Evolutionary conservation across 768 basidiomycete species (phyloP), one percentile per base, ranked within the genome.

Genomic region (Dioszegia hungarica): DNA sequence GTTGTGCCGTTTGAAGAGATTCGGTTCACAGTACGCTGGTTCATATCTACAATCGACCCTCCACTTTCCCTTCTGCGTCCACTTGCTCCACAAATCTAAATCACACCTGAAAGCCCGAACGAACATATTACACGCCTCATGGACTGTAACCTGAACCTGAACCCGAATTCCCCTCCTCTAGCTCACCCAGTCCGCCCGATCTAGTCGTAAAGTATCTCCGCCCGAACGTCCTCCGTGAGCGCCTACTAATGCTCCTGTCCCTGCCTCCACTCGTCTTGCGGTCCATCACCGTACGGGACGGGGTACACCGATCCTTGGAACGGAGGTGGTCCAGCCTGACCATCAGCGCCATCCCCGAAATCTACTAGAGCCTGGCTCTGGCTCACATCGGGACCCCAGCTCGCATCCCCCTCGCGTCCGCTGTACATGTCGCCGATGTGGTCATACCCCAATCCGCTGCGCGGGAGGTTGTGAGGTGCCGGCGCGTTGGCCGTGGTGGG

Each of bases 271-370:
- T 55, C 54, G 19, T 47, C 44, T 24, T 12, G 15, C 22, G 29
- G 43, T 14, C 44, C 43, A 46, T 55, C 53, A 17, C 45, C 33
- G 31, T 51, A 51, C 37, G 49, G 49, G 14, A 46, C 47, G 11
- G 38, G 43, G 25, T 55, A 47, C 8, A 43, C 55, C 22, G 55
- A 48, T 4, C 37, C 47, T 20, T 24, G 37, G 38, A 56, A 56
- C 2, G 55, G 55, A 11, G 55, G 55, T 20, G 55, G 55, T 17
- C 55, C 55, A 37, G 45, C 46, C 55, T 56, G 15, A 20, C 22
- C 22, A 51, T 51, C 49, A 51, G 49, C 36, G 6, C 10, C 6
- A 14, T 31, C 4, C 11, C n/a, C n/a, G n/a, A n/a, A n/a, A n/a
- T 20, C 10, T 43, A 22, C 17, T 14, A 22, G 17, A 20, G 37